These are phyloP conservation scores for Rasamsonia emersonii DNA, from an alignment of 2,329 filamentous ascomycete species.

Conservation along the genomic window DNA sequence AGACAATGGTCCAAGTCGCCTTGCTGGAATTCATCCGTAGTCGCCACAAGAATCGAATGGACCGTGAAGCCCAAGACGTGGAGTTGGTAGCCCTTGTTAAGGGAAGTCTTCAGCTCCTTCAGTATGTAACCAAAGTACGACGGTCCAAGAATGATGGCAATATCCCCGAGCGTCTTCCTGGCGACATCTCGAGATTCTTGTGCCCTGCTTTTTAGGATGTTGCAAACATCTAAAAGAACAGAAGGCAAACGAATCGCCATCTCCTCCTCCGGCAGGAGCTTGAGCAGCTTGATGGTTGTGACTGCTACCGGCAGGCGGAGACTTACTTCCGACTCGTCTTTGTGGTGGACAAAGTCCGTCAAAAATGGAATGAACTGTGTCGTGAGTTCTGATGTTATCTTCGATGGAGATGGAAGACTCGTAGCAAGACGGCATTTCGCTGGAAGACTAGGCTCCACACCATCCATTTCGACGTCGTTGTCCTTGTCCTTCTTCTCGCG, in stretches of 20 bases:
- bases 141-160: conserved; percentile 70
- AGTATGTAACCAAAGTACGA: conserved; percentile 86
- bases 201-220: conserved; percentile 81
- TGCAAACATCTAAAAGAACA: conserved; percentile 83
- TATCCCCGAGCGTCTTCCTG: conserved; percentile 76
- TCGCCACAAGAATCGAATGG: conserved; percentile 76
- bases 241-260: conserved; percentile 68
- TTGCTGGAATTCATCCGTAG: conserved; percentile 62
- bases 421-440: conserved; percentile 44
- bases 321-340: conserved; percentile 90
- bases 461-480: conserved; percentile 17
- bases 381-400: conserved; percentile 63
- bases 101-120: conserved; percentile 74
- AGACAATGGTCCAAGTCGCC: conserved; percentile 89
- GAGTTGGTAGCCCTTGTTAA: conserved; percentile 81
- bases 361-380: conserved; percentile 70
- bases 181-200: conserved; percentile 87
- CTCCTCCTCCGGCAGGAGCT: conserved; percentile 64
- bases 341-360: conserved; percentile 79
- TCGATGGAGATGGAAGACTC: conserved; percentile 58
- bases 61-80: conserved; percentile 93
- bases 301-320: conserved; percentile 84
- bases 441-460: conserved; percentile 17
- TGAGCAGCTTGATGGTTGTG: conserved; percentile 78
- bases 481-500: conserved; percentile 3